Conservation (phyloP, 768 basidiomycete genomes). For the Hygrophorus pudorinus region DNA sequence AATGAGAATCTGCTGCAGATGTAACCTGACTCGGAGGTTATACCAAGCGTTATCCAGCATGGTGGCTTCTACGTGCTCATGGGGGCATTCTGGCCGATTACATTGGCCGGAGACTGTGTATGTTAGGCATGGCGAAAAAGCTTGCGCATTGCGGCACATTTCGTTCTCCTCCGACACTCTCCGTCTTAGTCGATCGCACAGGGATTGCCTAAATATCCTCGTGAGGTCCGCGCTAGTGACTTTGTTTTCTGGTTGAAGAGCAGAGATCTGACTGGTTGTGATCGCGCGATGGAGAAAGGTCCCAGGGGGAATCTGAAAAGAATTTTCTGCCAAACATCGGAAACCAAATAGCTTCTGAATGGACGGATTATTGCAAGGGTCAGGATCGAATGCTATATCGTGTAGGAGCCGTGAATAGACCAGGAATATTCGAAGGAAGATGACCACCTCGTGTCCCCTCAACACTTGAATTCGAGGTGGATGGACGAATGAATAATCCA, state of each 20-base stretch:
- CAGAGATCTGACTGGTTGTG: not conserved
- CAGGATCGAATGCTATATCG: conserved; percentile 15
- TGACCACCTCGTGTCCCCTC: conserved; percentile 17
- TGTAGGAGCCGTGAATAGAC: conserved; percentile 24
- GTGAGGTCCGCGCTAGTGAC: conserved; percentile 15
- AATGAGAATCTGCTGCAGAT: conserved; percentile 41
- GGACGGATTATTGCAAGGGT: conserved; percentile 15
- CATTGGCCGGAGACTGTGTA: conserved; percentile 24
- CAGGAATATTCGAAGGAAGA: conserved; percentile 24
- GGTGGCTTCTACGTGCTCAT: conserved; percentile 22
- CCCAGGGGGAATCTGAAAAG: conserved; percentile 16
- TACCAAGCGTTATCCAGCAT: conserved; percentile 23
- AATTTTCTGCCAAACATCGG: conserved; percentile 16
- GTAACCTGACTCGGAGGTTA: conserved; percentile 30
- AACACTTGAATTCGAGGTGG: conserved; percentile 17
- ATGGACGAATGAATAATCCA: conserved; percentile 30
- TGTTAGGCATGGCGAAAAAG: conserved; percentile 31
- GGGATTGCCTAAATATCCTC: conserved; percentile 12
- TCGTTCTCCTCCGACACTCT: conserved; percentile 24
- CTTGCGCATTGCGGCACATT: conserved; percentile 17
- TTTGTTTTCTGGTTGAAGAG: not conserved
- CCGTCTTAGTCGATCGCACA: conserved; percentile 19
- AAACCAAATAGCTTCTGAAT: conserved; percentile 28
- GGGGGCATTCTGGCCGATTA: conserved; percentile 20
- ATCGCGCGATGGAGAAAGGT: conserved; percentile 15